A percentile compares a stretch with the other conserved stretches of the same genome.
Evolutionary conservation across 2,329 filamentous ascomycete genomes (phyloP).

Genomic region (Rachicladosporium sp.): DNA sequence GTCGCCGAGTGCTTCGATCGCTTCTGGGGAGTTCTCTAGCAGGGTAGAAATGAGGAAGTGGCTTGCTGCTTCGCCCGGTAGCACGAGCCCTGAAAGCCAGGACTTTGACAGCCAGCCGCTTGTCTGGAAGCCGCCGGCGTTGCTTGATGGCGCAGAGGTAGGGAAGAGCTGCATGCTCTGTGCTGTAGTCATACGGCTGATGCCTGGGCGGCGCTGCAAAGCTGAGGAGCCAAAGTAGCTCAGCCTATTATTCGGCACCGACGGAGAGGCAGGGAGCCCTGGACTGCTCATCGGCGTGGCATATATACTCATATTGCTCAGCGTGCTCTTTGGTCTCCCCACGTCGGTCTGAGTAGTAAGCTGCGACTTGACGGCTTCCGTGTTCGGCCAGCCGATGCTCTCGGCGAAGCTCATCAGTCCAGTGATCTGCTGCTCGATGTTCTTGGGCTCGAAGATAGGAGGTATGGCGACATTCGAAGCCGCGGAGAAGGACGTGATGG

Average conservation of each 20-base stretch:
- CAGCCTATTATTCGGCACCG: not conserved
- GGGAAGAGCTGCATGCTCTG: slow-evolving; percentile 12
- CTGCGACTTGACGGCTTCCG: slow-evolving; percentile 8
- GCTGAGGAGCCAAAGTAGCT: slow-evolving; percentile 6
- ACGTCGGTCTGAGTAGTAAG: slow-evolving; percentile 1
- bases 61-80: slow-evolving; percentile 42
- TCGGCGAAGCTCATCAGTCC: slow-evolving; percentile 41
- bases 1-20: slow-evolving; percentile 37
- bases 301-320: slow-evolving; percentile 7
- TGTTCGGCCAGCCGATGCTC: slow-evolving; percentile 37
- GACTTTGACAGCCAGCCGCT: slow-evolving; percentile 40
- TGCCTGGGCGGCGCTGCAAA: slow-evolving; percentile 4
- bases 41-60: slow-evolving; percentile 45
- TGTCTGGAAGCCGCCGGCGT: slow-evolving; percentile 7
- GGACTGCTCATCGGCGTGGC: slow-evolving; percentile 13
- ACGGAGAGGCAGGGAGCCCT: slow-evolving; percentile 1
- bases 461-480: slow-evolving; percentile 6
- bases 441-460: slow-evolving; percentile 24
- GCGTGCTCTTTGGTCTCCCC: slow-evolving; percentile 5
- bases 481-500: slow-evolving; percentile 13
- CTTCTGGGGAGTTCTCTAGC: slow-evolving; percentile 41
- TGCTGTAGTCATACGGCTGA: slow-evolving; percentile 9
- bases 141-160: not conserved
- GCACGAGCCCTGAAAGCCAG: slow-evolving; percentile 42
- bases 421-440: slow-evolving; percentile 32